phyloP scores from a whole-genome alignment of 2,329 filamentous ascomycete species.

The Ceratocystis diversiconidia region DNA sequence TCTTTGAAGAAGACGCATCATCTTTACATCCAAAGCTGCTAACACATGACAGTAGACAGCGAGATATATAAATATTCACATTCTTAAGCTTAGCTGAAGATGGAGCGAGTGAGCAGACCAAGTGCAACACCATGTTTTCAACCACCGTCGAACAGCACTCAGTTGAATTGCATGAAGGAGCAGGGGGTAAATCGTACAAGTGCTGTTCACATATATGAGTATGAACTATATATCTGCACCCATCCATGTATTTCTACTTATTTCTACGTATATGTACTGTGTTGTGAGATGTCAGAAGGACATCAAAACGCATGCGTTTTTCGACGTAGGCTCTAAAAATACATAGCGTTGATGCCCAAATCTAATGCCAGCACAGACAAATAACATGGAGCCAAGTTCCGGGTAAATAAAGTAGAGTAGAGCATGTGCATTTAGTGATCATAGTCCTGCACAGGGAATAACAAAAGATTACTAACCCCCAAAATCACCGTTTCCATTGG shows the following conservation, averaged over 20 bases:
- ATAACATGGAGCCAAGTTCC: not conserved
- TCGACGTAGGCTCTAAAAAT: not conserved
- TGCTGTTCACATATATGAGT: not conserved
- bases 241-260: not conserved
- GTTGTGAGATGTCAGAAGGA: not conserved
- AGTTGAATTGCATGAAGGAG: not conserved
- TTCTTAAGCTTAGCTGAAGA: no score
- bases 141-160: not conserved
- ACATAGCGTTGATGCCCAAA: not conserved
- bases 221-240: not conserved
- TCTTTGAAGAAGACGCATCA: no score
- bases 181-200: not conserved
- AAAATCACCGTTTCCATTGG: not conserved
- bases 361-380: not conserved
- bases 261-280: not conserved
- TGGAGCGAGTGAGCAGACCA: not conserved
- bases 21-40: no score
- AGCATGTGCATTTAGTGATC: not conserved
- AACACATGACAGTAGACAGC: not conserved
- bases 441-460: not conserved
- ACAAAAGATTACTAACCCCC: not conserved
- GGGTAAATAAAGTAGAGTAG: not conserved
- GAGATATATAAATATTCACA: not conserved
- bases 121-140: not conserved
- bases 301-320: not conserved